Evolutionary conservation across 2,329 filamentous ascomycete species (phyloP), one percentile per base, ranked within the genome.

Genomic region (Pseudogymnoascus sp.): DNA sequence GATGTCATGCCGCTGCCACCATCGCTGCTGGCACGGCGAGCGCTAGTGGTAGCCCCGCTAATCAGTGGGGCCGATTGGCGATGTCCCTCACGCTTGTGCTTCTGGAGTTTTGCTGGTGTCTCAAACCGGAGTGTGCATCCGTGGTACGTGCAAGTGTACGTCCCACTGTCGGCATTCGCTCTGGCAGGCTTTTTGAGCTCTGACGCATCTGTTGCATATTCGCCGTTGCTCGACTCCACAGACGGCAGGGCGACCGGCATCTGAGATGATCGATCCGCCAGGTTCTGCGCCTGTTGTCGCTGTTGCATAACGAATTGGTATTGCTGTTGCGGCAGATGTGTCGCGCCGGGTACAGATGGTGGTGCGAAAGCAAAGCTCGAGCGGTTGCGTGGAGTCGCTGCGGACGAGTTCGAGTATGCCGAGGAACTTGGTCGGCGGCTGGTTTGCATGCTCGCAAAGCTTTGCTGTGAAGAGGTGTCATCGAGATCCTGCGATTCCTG

Each of bases 81-180:
- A 74, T 99, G 95, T 4, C 88, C 90, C 73, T 99, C 95, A 23
- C 93, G 87, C 80, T 97, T 97, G 79, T 99, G 95, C 77, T 95
- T 95, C 74, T 97, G 93, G 3, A 99, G 82, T 69, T 93, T 86
- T 8, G 86, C 82, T 4, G 92, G 91, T 1, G 91, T 91, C 69
- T 96, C 91, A 72, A 99, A 99, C 62, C 95, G 89, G 68, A 89
- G 80, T 0, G 87, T 87, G 73, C 95, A 97, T 10, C 92, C 91
- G 71, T 96, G 92, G 71, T 96, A 96, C 0, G 93, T 97, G 76
- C 95, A 99, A 1, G 93, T 96, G 77, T 97, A 99, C 0, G 93
- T 96, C 11, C 93, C 93, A 19, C 87, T 84, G 68, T 96, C 90
- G 0, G 91, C 89, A 15, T 80, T 80, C 1, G 87, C 86, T 42